Base-by-base conservation (phyloP, 1,284 basidiomycete species). In the Ustilago sp. region DNA sequence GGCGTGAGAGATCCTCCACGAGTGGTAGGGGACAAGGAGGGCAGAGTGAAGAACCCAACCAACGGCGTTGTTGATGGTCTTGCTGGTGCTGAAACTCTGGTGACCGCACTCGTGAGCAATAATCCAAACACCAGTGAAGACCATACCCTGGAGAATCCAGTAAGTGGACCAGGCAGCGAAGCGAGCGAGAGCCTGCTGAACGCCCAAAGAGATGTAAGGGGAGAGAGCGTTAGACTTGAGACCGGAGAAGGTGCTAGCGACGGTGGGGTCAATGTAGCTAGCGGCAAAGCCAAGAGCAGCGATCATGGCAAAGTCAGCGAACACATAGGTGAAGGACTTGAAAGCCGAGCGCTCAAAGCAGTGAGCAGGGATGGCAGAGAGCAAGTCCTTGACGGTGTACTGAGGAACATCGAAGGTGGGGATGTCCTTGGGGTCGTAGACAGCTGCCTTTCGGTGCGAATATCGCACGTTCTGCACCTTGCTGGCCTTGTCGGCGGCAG, bases 81-180 rank as follows among this genome's bases (percentile, higher is more conserved):
- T 99, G 78, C 92, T 95, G 75, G 95, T 91, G n/a, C 94, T 97
- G 89, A 94, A 99, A 0, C 93, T 93, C 87, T 98, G 96, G 87
- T 99, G 97, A 53, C 97, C 96, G 83, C 83, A 84, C 74, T 84
- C 83, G 74, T 84, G 81, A 19, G 92, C 95, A 74, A 97, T 89
- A 77, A 98, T 92, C 95, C 95, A 98, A 59, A 98, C 88, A 81
- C 96, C 97, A 36, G 95, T 99, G 34, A 90, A 92, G 73, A 95
- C 93, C 54, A 97, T 90, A 64, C 95, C 95, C n/a, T 91, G 88
- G 77, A 89, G 89, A 87, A 97, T 91, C 64, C 90, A 89, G 88
- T 98, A 98, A 51, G 92, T 74, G 15, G 91, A 88, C 94, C 95
- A 98, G 41, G 94, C 85, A 1, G 90, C 88, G 83, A 93, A 89